Evolutionary conservation across 75 land plant genomes (phyloP), one percentile per base, ranked within the genome.

Genomic region (Sequoia sempervirens): DNA sequence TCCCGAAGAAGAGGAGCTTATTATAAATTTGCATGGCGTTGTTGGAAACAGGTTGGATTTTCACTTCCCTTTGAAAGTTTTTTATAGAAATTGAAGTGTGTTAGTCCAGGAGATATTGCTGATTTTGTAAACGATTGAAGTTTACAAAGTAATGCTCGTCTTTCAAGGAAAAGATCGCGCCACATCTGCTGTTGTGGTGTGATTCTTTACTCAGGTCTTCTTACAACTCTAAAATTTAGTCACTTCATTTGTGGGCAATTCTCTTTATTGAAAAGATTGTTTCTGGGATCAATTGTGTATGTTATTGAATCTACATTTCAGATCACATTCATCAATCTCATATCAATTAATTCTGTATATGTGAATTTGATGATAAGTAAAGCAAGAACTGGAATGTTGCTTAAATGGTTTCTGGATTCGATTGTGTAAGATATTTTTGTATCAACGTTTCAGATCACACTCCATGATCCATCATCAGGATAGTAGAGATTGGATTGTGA

Each of bases 11-110:
- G 86, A 85, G 73, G 54, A 64, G 61, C 70, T 85, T 18, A 85
- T 85, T 40, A 85, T 85, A 32, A 37, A 81, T 30, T 61, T 85
- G 26, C 86, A 85, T 37, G 36, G 58, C 30, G 41, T 82, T 0
- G 30, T 85, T 40, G 86, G 86, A 10, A 85, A 85, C 84, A 85
- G 86, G 86, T 85, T 74, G 37, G 17, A 74, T 74, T 37, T 4
- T 34, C 14, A 73, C 4, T 12, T 34, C 20, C n/a, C 15, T 30
- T 30, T 74, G 41, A 15, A 23, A 26, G 0, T 15, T 0, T 74
- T 73, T 9, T 14, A 36, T 30, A 34, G 18, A 1, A 73, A 80
- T 80, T 50, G 10, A 47, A 47, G 52, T 13, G 53, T 2, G 2
- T 0, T 50, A 50, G 53, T 50, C 53, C 53, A 50, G 14, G 68